Evolutionary conservation across 805 yeast species (phyloP), one percentile per base, ranked within the genome.

Genomic region (Schizosaccharomyces lindneri): DNA sequence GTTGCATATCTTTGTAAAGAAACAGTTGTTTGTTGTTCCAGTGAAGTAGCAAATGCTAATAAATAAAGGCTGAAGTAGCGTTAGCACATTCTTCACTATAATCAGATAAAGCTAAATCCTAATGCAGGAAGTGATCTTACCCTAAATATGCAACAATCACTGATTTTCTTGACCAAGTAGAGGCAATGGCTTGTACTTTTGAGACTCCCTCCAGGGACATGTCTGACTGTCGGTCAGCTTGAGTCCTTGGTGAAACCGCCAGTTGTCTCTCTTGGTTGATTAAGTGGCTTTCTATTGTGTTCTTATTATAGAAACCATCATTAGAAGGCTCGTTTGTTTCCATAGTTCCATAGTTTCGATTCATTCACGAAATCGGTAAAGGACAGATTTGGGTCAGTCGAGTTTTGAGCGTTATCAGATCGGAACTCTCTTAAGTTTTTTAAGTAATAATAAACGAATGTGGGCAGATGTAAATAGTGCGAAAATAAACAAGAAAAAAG

Each of bases 21-120:
- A 76, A 79, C 43, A 62, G 82, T 71, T 73, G 79, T 46, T 76
- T 80, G 21, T 76, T 84, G 63, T 74, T 82, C 87, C 59, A 83
- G 72, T 46, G 83, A 80, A 65, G 81, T 81, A 32, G 77, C 77
- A 66, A 81, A 83, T 24, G 84, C 77, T 59, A 80, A 76, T 31
- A 79, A 65, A 66, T 83, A 81, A 29, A 79, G 70, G 13, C 77
- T 71, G 61, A 21, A 51, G 27, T n/a, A 51, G 39, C 17, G 21
- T 46, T 46, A 46, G 51, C 51, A 17, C 9, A 17, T 46, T 46
- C 9, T 36, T 36, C 32, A 4, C 3, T 36, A 36, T 7, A 36
- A 36, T 36, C 41, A 36, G 41, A 36, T 36, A 36, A 36, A 36
- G 11, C n/a, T 5, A 17, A 51, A 24, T 21, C 31, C 27, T 11